Base-by-base conservation (phyloP, 768 basidiomycete genomes). In the Lyophyllum atratum region DNA sequence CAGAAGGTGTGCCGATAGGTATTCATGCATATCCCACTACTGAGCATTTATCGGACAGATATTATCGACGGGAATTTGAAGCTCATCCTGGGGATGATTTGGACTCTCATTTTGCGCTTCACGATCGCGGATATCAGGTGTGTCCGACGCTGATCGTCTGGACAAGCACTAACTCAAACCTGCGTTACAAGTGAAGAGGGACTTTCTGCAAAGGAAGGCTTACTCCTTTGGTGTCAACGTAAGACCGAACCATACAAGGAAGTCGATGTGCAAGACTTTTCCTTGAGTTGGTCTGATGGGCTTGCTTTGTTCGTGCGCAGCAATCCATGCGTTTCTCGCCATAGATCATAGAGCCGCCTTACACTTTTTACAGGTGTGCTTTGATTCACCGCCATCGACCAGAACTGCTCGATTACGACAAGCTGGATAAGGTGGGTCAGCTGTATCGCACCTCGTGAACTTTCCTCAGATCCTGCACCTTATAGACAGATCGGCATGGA, bases 51-150 rank as follows among this genome's bases (percentile, higher is more conserved):
- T 39, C 25, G 11, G 33, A n/a, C 58, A 95, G 96, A 98, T 71
- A 97, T 98, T 69, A 95, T 99, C 55, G 97, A 99, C 71, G 95
- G 95, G n/a, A 97, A 96, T 71, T 73, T 95, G 61, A 99, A 98
- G 74, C 89, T 99, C 54, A 98, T 96, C 50, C 84, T 98, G n/a
- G 95, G 94, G 29, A 93, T 95, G 95, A 98, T 99, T 62, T 98
- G 97, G 97, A 96, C 93, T 0, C 82, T 98, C 34, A 95, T 99
- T 66, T 81, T 98, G 29, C 89, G 96, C 12, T 98, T 98, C 72
- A 97, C 95, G 5, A 98, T 99, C 61, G 95, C 97, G 22, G 95
- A 95, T 65, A 98, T 99, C 77, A 97, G 89, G 95, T 95, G 61
- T 58, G 86, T 75, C 46, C 33, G 24, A 40, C 3, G 12, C 26